Conservation (phyloP, 1,284 basidiomycete species). For the Cryptococcus sp. region DNA sequence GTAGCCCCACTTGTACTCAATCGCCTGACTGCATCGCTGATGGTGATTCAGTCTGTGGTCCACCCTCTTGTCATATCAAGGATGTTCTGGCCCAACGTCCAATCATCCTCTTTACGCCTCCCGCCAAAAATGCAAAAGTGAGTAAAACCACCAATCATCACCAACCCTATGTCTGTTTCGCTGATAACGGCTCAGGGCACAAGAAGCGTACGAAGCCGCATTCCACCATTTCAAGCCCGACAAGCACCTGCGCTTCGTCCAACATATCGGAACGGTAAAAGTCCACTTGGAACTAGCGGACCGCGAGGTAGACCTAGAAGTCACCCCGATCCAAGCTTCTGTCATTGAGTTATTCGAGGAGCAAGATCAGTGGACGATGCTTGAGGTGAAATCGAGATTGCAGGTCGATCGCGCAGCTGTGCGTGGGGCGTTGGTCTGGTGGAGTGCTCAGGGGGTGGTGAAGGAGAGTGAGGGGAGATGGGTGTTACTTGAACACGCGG, state of each 20-base stretch:
- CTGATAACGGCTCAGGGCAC: constrained; percentile 58
- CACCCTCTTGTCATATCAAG: constrained; percentile 87
- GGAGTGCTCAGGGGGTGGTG: constrained; percentile 79
- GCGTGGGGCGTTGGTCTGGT: constrained; percentile 73
- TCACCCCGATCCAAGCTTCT: constrained; percentile 82
- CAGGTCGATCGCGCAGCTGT: constrained; percentile 66
- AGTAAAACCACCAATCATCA: constrained; percentile 32
- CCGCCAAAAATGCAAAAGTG: constrained; percentile 79
- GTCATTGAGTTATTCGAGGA: constrained; percentile 82
- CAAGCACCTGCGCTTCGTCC: constrained; percentile 81
- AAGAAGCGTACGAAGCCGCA: constrained; percentile 72
- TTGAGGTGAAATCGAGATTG: constrained; percentile 66
- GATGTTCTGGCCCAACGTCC: constrained; percentile 88
- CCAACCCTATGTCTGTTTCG: background rate
- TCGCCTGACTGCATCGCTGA: constrained; percentile 10
- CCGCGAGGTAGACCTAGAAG: constrained; percentile 71
- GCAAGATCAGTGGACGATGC: constrained; percentile 57
- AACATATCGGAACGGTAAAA: constrained; percentile 77
- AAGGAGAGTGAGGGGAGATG: constrained; percentile 56
- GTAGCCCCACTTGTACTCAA: constrained; percentile 30
- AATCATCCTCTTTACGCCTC: constrained; percentile 70
- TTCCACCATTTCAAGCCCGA: constrained; percentile 83
- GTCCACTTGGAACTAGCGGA: constrained; percentile 79
- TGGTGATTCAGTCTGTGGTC: constrained; percentile 62
- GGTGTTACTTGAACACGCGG: constrained; percentile 61